Conservation (phyloP, 2,329 filamentous ascomycete genomes). For the Teratosphaeria pseudoeucalypti region DNA sequence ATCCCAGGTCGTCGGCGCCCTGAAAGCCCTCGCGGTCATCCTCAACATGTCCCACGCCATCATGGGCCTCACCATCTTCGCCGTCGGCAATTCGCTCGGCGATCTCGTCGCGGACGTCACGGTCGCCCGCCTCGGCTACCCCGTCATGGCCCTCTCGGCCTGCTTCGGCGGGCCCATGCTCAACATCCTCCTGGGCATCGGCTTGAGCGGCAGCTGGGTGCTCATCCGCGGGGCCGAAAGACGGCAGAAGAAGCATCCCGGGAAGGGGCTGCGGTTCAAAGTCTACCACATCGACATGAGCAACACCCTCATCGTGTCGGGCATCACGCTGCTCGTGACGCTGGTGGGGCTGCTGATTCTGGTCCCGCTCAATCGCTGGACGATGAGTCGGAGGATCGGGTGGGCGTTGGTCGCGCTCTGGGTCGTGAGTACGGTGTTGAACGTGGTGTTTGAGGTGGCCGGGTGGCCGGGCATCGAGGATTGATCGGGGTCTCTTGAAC, state of each 20-base stretch:
- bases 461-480: constrained; percentile 15
- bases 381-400: constrained; percentile 73
- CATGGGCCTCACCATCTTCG: constrained; percentile 88
- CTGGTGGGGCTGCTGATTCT: constrained; percentile 66
- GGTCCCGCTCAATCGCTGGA: constrained; percentile 79
- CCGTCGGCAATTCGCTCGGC: constrained; percentile 87
- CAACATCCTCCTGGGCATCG: constrained; percentile 90
- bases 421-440: constrained; percentile 67
- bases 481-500: neutral
- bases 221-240: constrained; percentile 60
- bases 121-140: constrained; percentile 83
- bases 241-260: constrained; percentile 56
- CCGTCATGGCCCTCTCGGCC: constrained; percentile 88
- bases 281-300: constrained; percentile 77
- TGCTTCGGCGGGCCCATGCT: constrained; percentile 99
- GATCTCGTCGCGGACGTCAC: constrained; percentile 93
- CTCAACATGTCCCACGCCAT: constrained; percentile 90
- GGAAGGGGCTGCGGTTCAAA: constrained; percentile 53
- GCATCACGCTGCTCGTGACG: constrained; percentile 71
- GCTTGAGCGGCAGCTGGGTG: constrained; percentile 83
- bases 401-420: constrained; percentile 71
- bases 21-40: constrained; percentile 88
- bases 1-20: constrained; percentile 85
- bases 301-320: constrained; percentile 74
- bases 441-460: constrained; percentile 66